These are phyloP conservation scores for Sicyos edulis DNA, from an alignment of 306 rosid species.

Conservation along the genomic window DNA sequence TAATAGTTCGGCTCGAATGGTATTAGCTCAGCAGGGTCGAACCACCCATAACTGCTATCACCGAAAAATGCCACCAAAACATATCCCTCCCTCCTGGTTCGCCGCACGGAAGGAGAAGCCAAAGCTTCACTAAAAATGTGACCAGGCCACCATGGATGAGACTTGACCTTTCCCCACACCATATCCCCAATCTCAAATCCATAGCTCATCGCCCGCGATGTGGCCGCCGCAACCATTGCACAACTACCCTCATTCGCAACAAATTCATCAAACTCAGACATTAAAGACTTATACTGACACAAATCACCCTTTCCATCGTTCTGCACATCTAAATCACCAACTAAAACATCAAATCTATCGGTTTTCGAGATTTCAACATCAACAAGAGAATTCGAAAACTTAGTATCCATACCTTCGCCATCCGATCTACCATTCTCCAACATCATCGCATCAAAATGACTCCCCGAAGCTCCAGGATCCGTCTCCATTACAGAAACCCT, in stretches of 20 bases:
- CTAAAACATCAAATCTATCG: conserved; percentile 23
- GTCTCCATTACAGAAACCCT: conserved; percentile 38
- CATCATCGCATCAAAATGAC: conserved; percentile 28
- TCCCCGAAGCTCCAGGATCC: conserved; percentile 33
- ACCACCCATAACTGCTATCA: conserved; percentile 96
- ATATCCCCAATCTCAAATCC: conserved; percentile 81
- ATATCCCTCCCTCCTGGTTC: conserved; percentile 65
- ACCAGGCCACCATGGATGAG: conserved; percentile 99
- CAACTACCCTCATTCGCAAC: conserved; percentile 66
- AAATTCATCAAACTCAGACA: conserved; percentile 68
- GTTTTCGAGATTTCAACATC: conserved; percentile 26
- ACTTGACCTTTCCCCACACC: conserved; percentile 99
- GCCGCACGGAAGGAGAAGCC: conserved; percentile 66
- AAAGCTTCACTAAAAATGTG: conserved; percentile 71
- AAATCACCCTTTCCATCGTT: conserved; percentile 19
- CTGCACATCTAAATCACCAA: conserved; percentile 18
- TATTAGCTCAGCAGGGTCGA: conserved; percentile 78
- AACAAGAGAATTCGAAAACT: conserved; percentile 19
- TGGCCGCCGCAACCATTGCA: conserved; percentile 28
- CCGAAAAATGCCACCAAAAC: conserved; percentile 91
- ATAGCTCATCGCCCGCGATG: conserved; percentile 49
- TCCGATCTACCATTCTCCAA: conserved; percentile 35
- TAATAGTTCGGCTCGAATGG: conserved; percentile 62
- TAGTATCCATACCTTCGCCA: conserved; percentile 23
- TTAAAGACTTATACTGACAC: conserved; percentile 41